Base-by-base conservation (phyloP, 371 early-diverging fungal genomes). In the Mortierella sp. region DNA sequence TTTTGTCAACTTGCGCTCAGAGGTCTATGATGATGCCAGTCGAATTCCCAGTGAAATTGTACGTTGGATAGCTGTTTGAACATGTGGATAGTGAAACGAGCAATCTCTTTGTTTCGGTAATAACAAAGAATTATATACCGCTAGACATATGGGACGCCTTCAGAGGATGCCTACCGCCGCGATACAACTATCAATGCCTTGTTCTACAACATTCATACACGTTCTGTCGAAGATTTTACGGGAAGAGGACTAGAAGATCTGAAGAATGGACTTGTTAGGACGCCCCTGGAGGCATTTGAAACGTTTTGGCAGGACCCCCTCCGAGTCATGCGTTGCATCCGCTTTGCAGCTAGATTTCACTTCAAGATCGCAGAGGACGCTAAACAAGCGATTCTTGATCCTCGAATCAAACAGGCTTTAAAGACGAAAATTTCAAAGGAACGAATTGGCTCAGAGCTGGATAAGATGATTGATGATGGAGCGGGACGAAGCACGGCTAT, bases 171-270 rank as follows among this genome's bases (percentile, higher is more conserved):
- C 1, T 85, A 90, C 45, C 93, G 99, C 9, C 89, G 99, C 34
- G 99, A 99, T 85, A 94, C 94, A 8, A 99, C 99, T 19, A 98
- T 99, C 84, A 99, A 99, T 77, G 91, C 99, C 31, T 86, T 99
- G 58, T 99, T 99, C 72, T 99, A 97, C 86, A 99, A 99, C 84
- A 87, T 99, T 26, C 92, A 95, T 72, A 94, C 97, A 0, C 75
- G 83, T 1, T 35, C 85, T 43, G 94, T 99, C 2, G 99, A 99
- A 85, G 99, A 99, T 80, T 96, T 91, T 66, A 97, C 97, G 1
- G 85, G 90, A 29, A 87, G 88, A 83, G 98, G 98, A 15, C 70
- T 97, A 3, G 64, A 76, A 0, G 98, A 98, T 81, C 83, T 98
- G 51, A 69, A 70, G 15, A 65, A 83, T 13, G 93, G 94, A 7